These are phyloP conservation scores for Pichia sp. DNA, from an alignment of 1,139 yeast species.

Conservation along the genomic window DNA sequence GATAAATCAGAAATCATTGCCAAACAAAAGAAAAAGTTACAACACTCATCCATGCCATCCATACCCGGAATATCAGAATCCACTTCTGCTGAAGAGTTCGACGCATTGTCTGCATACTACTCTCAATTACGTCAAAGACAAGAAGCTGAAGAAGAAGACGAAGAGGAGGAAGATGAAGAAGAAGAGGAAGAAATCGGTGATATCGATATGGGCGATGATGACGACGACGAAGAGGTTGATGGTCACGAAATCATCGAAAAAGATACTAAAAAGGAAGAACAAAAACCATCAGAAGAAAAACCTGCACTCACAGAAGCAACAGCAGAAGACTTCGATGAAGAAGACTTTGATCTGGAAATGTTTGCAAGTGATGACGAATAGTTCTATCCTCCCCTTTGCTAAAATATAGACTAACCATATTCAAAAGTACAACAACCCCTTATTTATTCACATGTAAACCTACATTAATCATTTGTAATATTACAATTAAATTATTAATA, in stretches of 20 bases:
- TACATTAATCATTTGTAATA: no score
- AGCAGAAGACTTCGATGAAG: slow-evolving; percentile 24
- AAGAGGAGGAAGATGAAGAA: slow-evolving; percentile 49
- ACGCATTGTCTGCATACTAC: slow-evolving; percentile 77
- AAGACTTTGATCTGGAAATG: slow-evolving; percentile 30
- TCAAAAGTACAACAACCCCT: no score
- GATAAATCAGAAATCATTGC: not conserved
- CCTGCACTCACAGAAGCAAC: no score
- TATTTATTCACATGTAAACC: no score
- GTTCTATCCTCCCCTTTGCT: slow-evolving; percentile 6
- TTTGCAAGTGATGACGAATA: slow-evolving; percentile 26
- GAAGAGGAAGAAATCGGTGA: slow-evolving; percentile 40
- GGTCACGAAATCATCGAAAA: not conserved
- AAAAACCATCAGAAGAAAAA: no score
- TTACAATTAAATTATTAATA: no score
- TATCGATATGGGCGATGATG: slow-evolving; percentile 21
- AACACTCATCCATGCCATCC: slow-evolving; percentile 7
- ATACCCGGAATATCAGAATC: slow-evolving; percentile 15
- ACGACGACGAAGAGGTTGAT: slow-evolving; percentile 19
- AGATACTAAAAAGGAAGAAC: slow-evolving; percentile 4
- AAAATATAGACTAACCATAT: not conserved
- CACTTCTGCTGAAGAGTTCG: slow-evolving; percentile 55
- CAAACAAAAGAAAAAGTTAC: not conserved
- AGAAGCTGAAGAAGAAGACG: slow-evolving; percentile 52
- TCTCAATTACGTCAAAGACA: slow-evolving; percentile 67